These are phyloP conservation scores for Rhizopogon salebrosus DNA, from an alignment of 768 basidiomycete species.

Conservation along the genomic window DNA sequence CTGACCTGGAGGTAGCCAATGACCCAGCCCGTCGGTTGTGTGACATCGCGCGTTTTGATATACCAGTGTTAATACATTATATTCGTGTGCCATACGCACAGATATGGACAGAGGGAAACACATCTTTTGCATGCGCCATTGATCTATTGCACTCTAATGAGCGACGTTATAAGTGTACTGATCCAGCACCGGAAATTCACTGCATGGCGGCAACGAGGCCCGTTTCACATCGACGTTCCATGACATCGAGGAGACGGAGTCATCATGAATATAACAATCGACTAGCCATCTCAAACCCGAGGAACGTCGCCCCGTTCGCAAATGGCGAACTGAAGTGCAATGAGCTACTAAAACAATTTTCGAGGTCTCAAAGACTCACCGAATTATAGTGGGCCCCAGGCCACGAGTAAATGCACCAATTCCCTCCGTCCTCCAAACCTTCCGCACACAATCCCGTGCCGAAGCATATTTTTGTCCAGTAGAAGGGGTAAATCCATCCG, in stretches of 20 bases:
- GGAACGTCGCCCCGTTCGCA: conserved; percentile 95
- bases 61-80: too few relatives aligned
- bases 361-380: conserved; percentile 42
- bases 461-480: conserved; percentile 81
- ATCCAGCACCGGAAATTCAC: background rate
- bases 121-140: background rate
- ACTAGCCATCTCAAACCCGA: conserved; percentile 92
- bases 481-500: conserved; percentile 75
- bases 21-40: too few relatives aligned
- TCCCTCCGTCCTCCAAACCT: conserved; percentile 81
- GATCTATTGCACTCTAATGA: background rate
- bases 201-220: background rate
- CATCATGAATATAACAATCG: conserved; percentile 47
- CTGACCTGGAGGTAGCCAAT: too few relatives aligned
- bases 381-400: conserved; percentile 86
- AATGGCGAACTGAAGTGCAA: conserved; percentile 72
- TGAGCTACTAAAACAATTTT: conserved; percentile 6
- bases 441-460: conserved; percentile 76
- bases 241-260: background rate
- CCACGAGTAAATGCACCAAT: conserved; percentile 85
- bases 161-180: background rate
- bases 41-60: background rate
- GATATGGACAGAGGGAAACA: background rate
- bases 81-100: background rate
- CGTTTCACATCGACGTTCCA: background rate